Percentiles rank a stretch among this genome's conserved stretches.
These are phyloP conservation scores for Peronospora farinosa DNA, from an alignment of 352 stramenopile genomes.

Conservation along the genomic window DNA sequence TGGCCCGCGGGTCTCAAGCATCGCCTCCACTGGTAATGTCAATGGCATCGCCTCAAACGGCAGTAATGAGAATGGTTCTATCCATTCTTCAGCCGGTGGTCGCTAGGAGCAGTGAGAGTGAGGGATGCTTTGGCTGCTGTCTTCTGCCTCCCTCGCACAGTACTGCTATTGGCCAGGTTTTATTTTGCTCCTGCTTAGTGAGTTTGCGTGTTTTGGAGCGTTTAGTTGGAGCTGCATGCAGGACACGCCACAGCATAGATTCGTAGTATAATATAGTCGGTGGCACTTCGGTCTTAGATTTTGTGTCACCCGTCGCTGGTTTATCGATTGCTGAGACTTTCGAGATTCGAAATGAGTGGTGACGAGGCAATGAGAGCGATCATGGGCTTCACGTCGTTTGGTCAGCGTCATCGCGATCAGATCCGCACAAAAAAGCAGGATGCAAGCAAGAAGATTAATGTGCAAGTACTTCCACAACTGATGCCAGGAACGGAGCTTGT, in stretches of 20 bases:
- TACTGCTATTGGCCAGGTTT: slow-evolving; percentile 21
- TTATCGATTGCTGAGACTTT: slow-evolving; percentile 1
- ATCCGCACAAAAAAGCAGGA: neutral
- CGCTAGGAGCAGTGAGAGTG: slow-evolving; percentile 10
- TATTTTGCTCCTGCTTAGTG: slow-evolving; percentile 33
- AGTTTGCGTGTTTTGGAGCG: slow-evolving; percentile 32
- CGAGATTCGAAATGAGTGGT: slow-evolving; percentile 19
- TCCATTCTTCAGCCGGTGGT: slow-evolving; percentile 16
- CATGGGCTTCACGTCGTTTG: slow-evolving; percentile 68
- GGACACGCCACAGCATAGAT: slow-evolving; percentile 33
- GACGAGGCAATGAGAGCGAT: slow-evolving; percentile 33
- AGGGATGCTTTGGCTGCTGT: slow-evolving; percentile 13
- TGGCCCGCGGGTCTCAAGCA: slow-evolving; percentile 1
- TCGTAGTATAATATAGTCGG: slow-evolving; percentile 47
- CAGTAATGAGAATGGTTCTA: slow-evolving; percentile 23
- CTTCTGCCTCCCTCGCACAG: slow-evolving; percentile 11
- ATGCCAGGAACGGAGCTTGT: slow-evolving; percentile 35
- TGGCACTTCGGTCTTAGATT: slow-evolving; percentile 12
- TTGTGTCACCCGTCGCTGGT: neutral
- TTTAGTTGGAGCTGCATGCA: slow-evolving; percentile 18
- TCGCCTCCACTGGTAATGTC: slow-evolving; percentile 8
- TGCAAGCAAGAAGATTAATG: neutral
- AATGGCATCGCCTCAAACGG: slow-evolving; percentile 8
- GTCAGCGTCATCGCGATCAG: slow-evolving; percentile 15
- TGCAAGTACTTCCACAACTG: slow-evolving; percentile 24